These are phyloP conservation scores for Podospora pseudocomata DNA, from an alignment of 495 filamentous ascomycete species.

Conservation along the genomic window DNA sequence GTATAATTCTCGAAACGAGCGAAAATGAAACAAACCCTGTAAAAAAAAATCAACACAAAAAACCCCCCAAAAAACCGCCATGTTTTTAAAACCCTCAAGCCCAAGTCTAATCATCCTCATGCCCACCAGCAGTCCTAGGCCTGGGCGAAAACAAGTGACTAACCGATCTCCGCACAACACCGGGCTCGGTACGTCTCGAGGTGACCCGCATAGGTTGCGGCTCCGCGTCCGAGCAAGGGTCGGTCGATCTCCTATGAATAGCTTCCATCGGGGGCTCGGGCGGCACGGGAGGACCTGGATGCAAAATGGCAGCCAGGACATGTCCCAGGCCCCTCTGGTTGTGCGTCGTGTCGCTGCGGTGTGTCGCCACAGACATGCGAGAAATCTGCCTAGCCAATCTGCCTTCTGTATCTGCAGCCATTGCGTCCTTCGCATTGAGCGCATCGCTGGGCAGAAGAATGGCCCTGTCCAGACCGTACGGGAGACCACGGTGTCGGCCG, in stretches of 20 bases:
- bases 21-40: background rate
- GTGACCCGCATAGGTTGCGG: conserved; percentile 19
- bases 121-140: conserved; percentile 5
- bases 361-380: conserved; percentile 43
- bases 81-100: background rate
- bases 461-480: conserved; percentile 87
- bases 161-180: background rate
- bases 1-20: background rate
- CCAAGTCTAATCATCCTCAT: background rate
- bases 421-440: conserved; percentile 65
- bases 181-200: conserved; percentile 17
- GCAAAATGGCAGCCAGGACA: conserved; percentile 36
- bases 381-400: conserved; percentile 55
- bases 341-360: background rate
- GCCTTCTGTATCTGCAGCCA: conserved; percentile 53
- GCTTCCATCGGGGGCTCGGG: conserved; percentile 4
- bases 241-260: conserved; percentile 16
- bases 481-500: conserved; percentile 86
- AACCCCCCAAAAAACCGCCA: conserved; percentile 2
- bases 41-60: background rate
- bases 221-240: conserved; percentile 8
- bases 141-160: background rate
- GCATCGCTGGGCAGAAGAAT: conserved; percentile 79
- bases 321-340: background rate
- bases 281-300: conserved; percentile 36